Conservation (phyloP, 805 yeast species). For the Candida sakaeoensis region DNA sequence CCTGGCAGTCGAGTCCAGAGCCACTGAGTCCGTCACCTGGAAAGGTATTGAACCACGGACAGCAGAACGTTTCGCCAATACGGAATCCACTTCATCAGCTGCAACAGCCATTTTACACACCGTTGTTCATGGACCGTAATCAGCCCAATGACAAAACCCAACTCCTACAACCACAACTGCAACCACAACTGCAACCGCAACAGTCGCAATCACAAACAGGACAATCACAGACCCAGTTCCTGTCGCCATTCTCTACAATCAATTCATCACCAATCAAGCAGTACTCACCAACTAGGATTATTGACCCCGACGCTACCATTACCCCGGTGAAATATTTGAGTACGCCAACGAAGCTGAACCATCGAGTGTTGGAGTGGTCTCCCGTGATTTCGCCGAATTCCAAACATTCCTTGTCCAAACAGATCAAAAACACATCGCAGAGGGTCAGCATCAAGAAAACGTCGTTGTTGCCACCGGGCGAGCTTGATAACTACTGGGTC, state of each 20-base stretch:
- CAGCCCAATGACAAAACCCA: slow-evolving; percentile 8
- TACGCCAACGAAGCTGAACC: slow-evolving; percentile 17
- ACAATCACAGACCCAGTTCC: background rate
- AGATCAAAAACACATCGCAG: slow-evolving; percentile 45
- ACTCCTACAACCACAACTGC: no score
- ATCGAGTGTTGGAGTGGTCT: slow-evolving; percentile 34
- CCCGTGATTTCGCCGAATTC: slow-evolving; percentile 40
- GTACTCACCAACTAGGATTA: slow-evolving; percentile 25
- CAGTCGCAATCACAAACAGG: slow-evolving; percentile 4
- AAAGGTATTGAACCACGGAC: slow-evolving; percentile 3
- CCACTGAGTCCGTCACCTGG: slow-evolving; percentile 34
- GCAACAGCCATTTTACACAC: slow-evolving; percentile 29
- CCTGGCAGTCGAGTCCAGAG: slow-evolving; percentile 37
- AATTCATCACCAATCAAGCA: slow-evolving; percentile 27
- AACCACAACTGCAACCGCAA: no score
- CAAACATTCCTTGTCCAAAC: slow-evolving; percentile 31
- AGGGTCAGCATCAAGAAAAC: slow-evolving; percentile 48
- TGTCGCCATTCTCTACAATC: slow-evolving; percentile 13
- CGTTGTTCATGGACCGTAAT: slow-evolving; percentile 12
- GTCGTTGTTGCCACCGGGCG: slow-evolving; percentile 83
- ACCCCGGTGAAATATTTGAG: slow-evolving; percentile 32
- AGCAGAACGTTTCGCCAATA: slow-evolving; percentile 21
- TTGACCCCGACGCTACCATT: slow-evolving; percentile 39
- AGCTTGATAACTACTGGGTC: slow-evolving; percentile 74
- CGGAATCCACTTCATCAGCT: slow-evolving; percentile 18